These are phyloP conservation scores for Neopestalotiopsis rosae DNA, from an alignment of 2,329 filamentous ascomycete genomes.

Conservation along the genomic window DNA sequence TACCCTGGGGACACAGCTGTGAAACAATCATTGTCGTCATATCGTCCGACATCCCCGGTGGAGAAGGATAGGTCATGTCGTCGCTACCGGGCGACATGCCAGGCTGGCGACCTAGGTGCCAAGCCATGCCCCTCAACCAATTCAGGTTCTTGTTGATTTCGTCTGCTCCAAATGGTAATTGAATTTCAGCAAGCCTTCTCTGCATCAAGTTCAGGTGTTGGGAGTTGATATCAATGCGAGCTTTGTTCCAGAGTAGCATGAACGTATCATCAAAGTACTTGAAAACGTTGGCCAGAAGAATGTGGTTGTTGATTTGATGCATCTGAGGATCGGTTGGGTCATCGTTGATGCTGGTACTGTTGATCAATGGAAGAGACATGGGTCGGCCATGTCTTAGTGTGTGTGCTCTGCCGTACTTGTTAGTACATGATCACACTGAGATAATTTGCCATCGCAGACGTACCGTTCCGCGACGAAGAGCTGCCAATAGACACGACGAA, in stretches of 20 bases:
- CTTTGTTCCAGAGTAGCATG: conserved; percentile 70
- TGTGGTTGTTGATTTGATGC: conserved; percentile 60
- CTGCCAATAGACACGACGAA: conserved; percentile 75
- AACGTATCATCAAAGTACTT: conserved; percentile 70
- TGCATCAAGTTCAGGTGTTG: conserved; percentile 64
- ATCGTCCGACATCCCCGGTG: conserved; percentile 67
- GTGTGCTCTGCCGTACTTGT: conserved; percentile 59
- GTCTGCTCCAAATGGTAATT: conserved; percentile 58
- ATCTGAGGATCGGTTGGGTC: conserved; percentile 62
- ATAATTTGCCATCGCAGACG: conserved; percentile 24
- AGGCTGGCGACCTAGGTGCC: conserved; percentile 65
- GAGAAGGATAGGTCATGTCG: conserved; percentile 68
- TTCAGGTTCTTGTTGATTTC: conserved; percentile 66
- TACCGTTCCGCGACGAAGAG: conserved; percentile 74
- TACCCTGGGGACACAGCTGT: conserved; percentile 72
- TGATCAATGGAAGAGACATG: conserved; percentile 72
- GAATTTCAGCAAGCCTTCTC: conserved; percentile 64
- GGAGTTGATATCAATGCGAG: conserved; percentile 59
- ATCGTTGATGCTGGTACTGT: conserved; percentile 65
- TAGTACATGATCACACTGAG: neutral
- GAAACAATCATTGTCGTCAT: conserved; percentile 67
- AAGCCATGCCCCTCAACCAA: conserved; percentile 68
- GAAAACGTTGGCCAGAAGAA: conserved; percentile 67
- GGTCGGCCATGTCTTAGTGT: conserved; percentile 73
- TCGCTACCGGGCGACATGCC: conserved; percentile 52